A percentile compares a stretch with the other conserved stretches of the same genome.
Evolutionary conservation across 257 asterid species (phyloP).

Genomic region (Phtheirospermum japonicum): DNA sequence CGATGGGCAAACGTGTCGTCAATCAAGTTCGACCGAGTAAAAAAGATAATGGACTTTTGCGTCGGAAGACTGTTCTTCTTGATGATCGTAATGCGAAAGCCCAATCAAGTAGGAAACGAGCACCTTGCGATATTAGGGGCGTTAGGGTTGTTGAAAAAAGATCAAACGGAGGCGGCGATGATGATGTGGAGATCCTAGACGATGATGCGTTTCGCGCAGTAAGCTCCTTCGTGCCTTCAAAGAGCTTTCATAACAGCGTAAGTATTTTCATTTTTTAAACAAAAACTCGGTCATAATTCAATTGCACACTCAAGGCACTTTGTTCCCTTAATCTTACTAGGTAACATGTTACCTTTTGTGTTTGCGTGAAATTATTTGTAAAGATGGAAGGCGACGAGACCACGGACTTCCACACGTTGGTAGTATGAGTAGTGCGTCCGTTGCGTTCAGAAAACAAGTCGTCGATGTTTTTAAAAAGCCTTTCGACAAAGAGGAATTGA

Average conservation of each 20-base stretch:
- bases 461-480: conserved; percentile 31
- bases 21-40: neutral
- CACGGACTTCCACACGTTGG: neutral
- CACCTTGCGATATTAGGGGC: neutral
- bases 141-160: neutral
- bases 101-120: neutral
- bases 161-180: neutral
- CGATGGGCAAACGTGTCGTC: neutral
- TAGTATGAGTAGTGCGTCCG: neutral
- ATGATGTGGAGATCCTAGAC: conserved; percentile 35
- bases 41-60: no score
- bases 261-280: neutral
- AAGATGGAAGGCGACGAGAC: conserved; percentile 31
- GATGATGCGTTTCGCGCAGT: conserved; percentile 3
- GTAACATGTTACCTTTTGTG: neutral
- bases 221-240: conserved; percentile 30
- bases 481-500: conserved; percentile 36
- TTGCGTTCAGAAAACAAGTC: conserved; percentile 32
- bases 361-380: conserved; percentile 8
- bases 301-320: no score
- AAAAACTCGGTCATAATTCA: no score
- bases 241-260: conserved; percentile 20
- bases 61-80: no score
- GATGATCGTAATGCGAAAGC: neutral
- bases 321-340: neutral